Conservation (phyloP, 352 stramenopile species). For the Globisporangium uncinulatum region DNA sequence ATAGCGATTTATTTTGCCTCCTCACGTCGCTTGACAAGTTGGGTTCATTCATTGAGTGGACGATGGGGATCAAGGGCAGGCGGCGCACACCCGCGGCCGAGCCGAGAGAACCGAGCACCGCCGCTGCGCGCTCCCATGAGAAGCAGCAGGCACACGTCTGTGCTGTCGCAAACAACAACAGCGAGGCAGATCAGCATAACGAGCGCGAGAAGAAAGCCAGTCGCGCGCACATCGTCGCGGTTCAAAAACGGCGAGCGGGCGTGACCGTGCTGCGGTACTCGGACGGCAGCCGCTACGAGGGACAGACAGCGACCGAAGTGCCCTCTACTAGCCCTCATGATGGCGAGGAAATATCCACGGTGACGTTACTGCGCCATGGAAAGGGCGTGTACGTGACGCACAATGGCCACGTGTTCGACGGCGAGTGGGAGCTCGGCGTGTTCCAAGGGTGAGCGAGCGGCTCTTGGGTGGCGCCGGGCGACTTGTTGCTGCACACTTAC, state of each 20-base stretch:
- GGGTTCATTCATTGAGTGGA: neutral
- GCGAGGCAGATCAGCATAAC: neutral
- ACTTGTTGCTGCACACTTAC: neutral
- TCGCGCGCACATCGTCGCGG: constrained; percentile 33
- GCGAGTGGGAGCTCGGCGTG: constrained; percentile 74
- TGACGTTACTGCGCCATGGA: constrained; percentile 45
- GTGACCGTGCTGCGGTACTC: constrained; percentile 47
- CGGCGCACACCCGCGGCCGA: constrained; percentile 25
- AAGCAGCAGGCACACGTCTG: constrained; percentile 16
- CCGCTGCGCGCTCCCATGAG: constrained; percentile 1
- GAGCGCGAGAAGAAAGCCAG: constrained; percentile 1
- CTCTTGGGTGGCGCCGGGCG: neutral
- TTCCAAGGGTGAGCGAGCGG: constrained; percentile 63
- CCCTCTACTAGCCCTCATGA: too few relatives aligned
- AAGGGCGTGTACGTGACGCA: constrained; percentile 46
- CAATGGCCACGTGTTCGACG: constrained; percentile 69
- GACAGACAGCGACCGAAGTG: constrained; percentile 15
- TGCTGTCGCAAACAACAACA: neutral
- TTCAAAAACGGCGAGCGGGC: constrained; percentile 38
- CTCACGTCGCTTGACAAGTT: too few relatives aligned
- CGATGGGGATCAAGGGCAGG: constrained; percentile 65
- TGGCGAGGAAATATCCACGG: constrained; percentile 17
- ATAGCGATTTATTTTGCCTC: too few relatives aligned
- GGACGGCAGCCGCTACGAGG: constrained; percentile 66
- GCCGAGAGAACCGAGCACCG: constrained; percentile 14